Conservation (phyloP, 73 alveolate species). For the Halteria grandinella region DNA sequence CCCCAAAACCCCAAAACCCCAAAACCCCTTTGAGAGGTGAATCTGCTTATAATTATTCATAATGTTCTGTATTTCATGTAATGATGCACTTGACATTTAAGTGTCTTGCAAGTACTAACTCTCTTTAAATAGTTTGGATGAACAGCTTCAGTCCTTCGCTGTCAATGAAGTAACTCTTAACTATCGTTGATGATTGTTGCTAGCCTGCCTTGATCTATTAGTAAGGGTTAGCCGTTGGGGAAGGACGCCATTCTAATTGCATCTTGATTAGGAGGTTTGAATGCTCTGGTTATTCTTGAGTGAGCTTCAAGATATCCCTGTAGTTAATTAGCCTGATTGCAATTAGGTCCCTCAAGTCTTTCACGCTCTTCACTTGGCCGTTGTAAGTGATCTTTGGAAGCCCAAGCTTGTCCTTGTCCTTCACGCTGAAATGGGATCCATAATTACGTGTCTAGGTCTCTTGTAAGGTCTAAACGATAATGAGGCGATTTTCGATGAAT, state of each 20-base stretch:
- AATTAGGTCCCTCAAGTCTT: neutral
- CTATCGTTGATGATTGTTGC: neutral
- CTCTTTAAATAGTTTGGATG: neutral
- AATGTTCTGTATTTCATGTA: conserved; percentile 16
- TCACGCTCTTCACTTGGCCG: neutral
- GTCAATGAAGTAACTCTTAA: conserved; percentile 21
- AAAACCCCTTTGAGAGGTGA: no score
- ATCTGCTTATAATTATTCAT: no score
- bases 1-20: no score
- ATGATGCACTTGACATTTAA: conserved; percentile 12
- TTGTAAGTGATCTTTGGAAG: no score
- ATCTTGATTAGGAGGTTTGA: neutral
- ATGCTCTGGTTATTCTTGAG: neutral
- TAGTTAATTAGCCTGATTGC: neutral
- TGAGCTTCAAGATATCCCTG: neutral
- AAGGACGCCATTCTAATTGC: conserved; percentile 11
- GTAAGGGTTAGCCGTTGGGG: neutral
- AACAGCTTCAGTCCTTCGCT: conserved; percentile 7
- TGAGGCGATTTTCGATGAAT: no score
- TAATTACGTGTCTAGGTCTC: no score
- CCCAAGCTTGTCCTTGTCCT: neutral
- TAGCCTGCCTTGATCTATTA: neutral
- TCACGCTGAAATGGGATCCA: conserved; percentile 19
- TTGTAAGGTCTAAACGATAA: no score
- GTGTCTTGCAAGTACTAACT: neutral